Conservation (phyloP, 176 grass and related monocot genomes). For the Carex scoparia region DNA sequence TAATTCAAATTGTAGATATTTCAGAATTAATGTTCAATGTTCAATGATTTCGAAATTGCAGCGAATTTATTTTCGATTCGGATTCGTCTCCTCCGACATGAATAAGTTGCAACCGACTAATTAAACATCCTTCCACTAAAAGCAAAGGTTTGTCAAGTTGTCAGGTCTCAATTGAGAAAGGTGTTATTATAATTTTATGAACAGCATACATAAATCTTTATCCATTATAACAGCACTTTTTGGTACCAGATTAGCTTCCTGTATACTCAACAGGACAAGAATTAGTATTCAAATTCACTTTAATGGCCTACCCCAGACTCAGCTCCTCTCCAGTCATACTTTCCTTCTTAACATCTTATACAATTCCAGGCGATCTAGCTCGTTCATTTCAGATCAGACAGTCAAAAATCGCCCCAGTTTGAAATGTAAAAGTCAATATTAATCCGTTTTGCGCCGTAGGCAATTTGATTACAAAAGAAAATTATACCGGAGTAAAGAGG, state of each 20-base stretch:
- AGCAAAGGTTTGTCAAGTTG: neutral
- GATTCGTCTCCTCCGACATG: neutral
- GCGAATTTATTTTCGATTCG: no score
- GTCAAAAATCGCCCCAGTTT: neutral
- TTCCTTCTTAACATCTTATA: neutral
- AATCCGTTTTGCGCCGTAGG: neutral
- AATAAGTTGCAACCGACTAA: neutral
- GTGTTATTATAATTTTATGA: neutral
- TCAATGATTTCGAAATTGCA: no score
- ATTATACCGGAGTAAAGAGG: neutral
- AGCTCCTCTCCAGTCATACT: neutral
- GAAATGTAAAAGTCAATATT: neutral
- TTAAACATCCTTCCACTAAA: neutral
- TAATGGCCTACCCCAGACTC: neutral
- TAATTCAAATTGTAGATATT: no score
- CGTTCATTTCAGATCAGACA: neutral
- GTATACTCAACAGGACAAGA: neutral
- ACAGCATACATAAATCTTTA: neutral
- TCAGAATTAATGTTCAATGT: no score
- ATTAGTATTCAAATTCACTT: neutral
- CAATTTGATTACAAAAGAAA: neutral
- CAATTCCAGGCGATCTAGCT: neutral
- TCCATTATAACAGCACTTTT: neutral
- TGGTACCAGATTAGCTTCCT: neutral
- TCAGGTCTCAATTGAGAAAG: neutral